Evolutionary conservation across 176 grass and related monocot genomes (phyloP), one percentile per base, ranked within the genome.

Genomic region (Microstegium vimineum): DNA sequence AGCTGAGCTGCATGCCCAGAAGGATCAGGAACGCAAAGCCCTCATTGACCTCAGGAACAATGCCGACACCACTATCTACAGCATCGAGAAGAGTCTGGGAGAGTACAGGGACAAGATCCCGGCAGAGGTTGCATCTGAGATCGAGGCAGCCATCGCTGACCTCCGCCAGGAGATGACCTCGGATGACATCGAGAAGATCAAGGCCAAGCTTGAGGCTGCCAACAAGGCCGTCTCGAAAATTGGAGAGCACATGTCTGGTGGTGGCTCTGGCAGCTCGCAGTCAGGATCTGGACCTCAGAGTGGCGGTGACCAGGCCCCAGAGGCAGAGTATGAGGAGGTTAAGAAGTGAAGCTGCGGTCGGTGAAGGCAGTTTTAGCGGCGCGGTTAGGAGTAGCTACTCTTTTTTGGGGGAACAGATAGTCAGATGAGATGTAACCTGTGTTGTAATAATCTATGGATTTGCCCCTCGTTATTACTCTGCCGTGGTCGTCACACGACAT

Each of bases 171-270:
- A 90, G 71, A 91, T 94, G 92, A 71, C 70, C 3, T 87, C 86
- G 18, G 92, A 94, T 2, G 78, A 85, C 17, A 56, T 83, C 41
- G 83, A 91, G 57, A 86, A 69, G 74, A 94, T 94, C 66, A 94
- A 91, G 76, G 89, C 86, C 13, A 91, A 89, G 66, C 77, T 94
- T 30, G 92, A 91, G 23, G 89, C 71, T 0, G 89, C 92, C 60
- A 94, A 94, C 80, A 91, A 91, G 72, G 92, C 92, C 8, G 92
- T 94, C 37, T 91, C 86, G 36, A 91, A 94, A 86, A 91, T 91
- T 45, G 92, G 92, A 16, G 83, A 94, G 43, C 89, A 94, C 78
- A 94, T 94, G 89, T 85, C 82, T 37, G 64, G 79, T 4, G 92
- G 92, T 60, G 76, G 89, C 4, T 83, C 83, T 4, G 75, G 92